Base-by-base conservation (phyloP, 2,329 filamentous ascomycete genomes). In the Ophiostoma quercus region DNA sequence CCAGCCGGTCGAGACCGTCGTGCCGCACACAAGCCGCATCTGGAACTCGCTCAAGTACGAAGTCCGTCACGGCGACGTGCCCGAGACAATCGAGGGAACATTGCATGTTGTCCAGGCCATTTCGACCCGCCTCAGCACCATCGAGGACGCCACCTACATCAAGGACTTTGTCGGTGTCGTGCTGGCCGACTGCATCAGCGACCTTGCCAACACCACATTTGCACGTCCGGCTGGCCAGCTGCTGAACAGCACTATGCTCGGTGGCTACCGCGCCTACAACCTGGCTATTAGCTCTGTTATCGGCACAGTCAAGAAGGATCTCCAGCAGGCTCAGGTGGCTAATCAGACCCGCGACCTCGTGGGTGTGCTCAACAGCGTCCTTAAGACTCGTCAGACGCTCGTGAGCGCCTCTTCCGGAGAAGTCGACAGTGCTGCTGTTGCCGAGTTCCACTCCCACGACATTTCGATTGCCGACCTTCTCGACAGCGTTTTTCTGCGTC, bases 21-120 rank as follows among this genome's bases (percentile, higher is more conserved):
- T 78, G 1, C 85, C 85, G 0, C 82, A 84, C 67, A 78, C 81
- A 22, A 79, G 82, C 67, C 80, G 83, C 63, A 82, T 87, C 66
- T 88, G 86, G 86, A 79, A 80, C 39, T 85, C 85, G n/a, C 82
- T 88, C 66, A 88, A 88, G 75, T 88, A 87, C 71, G 86, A 88
- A 73, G 86, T 88, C 14, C 83, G 86, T 43, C 87, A 88, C 69
- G 86, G 86, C 14, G 86, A 88, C 71, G 81, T 85, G 9, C 82
- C 84, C 71, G 86, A 87, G 72, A 82, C 82, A 0, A 84, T 87
- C 16, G 83, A 85, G 75, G 82, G 82, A 2, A 87, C 85, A 0
- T 77, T 88, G 19, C 82, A 83, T 65, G 84, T 85, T 3, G 81
- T 88, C 68, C 81, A 82, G 43, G 79, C 83, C 11, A 79, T 87